Evolutionary conservation across 345 rosid species (phyloP).

Genomic region (Mangifera indica): DNA sequence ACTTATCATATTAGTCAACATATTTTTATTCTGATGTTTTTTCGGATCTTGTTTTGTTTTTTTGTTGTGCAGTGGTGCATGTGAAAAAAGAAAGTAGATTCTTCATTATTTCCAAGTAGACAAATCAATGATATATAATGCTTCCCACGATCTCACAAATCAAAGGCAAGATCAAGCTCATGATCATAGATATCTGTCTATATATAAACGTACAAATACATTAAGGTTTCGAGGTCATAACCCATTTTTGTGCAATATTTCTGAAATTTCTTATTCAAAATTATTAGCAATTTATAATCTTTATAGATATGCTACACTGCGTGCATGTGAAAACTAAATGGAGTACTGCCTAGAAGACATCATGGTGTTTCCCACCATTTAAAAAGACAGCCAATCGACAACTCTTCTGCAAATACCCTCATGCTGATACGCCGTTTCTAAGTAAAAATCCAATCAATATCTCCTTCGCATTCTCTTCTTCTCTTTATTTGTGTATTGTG

Average conservation of each 20-base stretch:
- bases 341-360: constrained; percentile 2
- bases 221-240: constrained; percentile 12
- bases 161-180: constrained; percentile 5
- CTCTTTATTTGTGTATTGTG: not conserved
- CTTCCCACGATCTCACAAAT: constrained; percentile 24
- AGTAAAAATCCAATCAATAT: too few species aligned
- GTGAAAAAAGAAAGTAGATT: not conserved
- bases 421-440: too few species aligned
- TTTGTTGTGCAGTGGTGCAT: too few species aligned
- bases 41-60: not conserved
- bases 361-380: constrained; percentile 23
- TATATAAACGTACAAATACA: not conserved
- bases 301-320: not conserved
- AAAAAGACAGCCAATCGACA: not conserved
- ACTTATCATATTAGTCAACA: not conserved
- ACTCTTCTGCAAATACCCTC: too few species aligned
- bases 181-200: not conserved
- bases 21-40: not conserved
- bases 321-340: constrained; percentile 12
- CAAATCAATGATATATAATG: constrained; percentile 19
- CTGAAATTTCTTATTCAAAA: not conserved
- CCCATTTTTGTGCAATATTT: constrained; percentile 11
- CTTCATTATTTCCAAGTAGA: constrained; percentile 19
- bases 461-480: not conserved
- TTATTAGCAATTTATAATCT: not conserved